Percentiles rank a stretch among this genome's conserved stretches.
Evolutionary conservation across 2,329 filamentous ascomycete species (phyloP).

Genomic region (Nectriaceae sp.): DNA sequence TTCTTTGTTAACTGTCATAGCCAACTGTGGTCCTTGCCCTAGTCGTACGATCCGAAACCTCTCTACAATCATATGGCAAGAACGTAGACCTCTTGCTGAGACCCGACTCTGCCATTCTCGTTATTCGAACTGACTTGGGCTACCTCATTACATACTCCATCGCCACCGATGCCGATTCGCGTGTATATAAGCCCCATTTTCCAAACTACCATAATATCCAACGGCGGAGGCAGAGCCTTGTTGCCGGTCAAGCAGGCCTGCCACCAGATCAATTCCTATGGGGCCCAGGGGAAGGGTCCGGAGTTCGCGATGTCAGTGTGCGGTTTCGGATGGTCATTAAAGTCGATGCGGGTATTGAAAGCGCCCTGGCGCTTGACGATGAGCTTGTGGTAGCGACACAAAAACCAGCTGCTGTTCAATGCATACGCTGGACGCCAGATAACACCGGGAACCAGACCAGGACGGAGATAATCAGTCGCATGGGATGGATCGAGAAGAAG

Average conservation of each 20-base stretch:
- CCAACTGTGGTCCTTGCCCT: conserved; percentile 87
- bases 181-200: conserved; percentile 84
- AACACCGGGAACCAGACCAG: conserved; percentile 80
- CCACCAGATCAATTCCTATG: conserved; percentile 65
- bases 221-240: conserved; percentile 61
- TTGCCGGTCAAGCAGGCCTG: conserved; percentile 55
- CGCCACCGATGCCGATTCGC: conserved; percentile 77
- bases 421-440: conserved; percentile 92
- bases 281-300: conserved; percentile 79
- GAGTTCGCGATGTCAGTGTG: conserved; percentile 83
- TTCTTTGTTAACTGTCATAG: conserved; percentile 44
- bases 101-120: conserved; percentile 88
- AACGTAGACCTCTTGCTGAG: conserved; percentile 85
- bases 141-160: conserved; percentile 95
- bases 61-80: conserved; percentile 78
- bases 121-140: conserved; percentile 82
- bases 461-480: conserved; percentile 85
- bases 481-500: conserved; percentile 83
- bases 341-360: conserved; percentile 91
- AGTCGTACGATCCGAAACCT: conserved; percentile 78
- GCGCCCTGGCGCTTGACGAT: conserved; percentile 85
- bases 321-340: conserved; percentile 98
- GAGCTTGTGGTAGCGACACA: conserved; percentile 89
- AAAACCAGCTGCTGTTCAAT: conserved; percentile 93
- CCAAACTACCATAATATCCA: conserved; percentile 66